Evolutionary conservation across 495 filamentous ascomycete genomes (phyloP).

Genomic region (Penicillium desertorum): DNA sequence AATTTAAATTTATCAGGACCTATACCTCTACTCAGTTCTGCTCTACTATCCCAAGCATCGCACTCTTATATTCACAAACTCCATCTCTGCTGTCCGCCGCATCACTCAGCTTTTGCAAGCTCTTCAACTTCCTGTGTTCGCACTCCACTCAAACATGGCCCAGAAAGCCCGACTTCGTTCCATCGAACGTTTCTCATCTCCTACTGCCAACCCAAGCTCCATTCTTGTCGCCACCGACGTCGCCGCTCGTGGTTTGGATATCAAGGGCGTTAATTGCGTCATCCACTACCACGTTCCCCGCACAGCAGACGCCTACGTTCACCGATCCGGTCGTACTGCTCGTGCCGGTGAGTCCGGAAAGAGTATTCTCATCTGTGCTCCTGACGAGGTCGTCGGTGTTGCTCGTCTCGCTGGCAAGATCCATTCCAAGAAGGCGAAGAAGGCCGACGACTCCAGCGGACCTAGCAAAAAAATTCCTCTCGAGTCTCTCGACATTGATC

Average conservation of each 20-base stretch:
- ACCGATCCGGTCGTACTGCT: constrained; percentile 92
- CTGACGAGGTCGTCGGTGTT: constrained; percentile 84
- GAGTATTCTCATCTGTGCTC: constrained; percentile 83
- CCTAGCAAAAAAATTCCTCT: constrained; percentile 60
- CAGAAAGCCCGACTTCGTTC: constrained; percentile 96
- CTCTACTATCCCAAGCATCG: constrained; percentile 77
- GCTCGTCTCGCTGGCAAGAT: constrained; percentile 84
- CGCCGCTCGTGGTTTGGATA: constrained; percentile 94
- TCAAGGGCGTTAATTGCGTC: constrained; percentile 80
- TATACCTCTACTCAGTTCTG: constrained; percentile 87
- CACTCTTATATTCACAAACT: constrained; percentile 90
- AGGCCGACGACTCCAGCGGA: constrained; percentile 20
- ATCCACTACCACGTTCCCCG: constrained; percentile 95
- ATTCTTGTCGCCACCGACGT: constrained; percentile 94
- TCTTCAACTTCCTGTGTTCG: constrained; percentile 71
- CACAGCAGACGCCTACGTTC: constrained; percentile 89
- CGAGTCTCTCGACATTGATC: constrained; percentile 78
- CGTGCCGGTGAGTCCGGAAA: constrained; percentile 74
- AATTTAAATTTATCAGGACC: constrained; percentile 55
- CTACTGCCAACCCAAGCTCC: constrained; percentile 54
- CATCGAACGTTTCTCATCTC: constrained; percentile 81
- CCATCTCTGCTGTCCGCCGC: constrained; percentile 87
- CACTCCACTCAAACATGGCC: constrained; percentile 89
- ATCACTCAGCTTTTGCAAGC: constrained; percentile 81
- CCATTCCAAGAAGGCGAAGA: constrained; percentile 57